These are phyloP conservation scores for Microbotryum intermedium DNA, from an alignment of 1,284 basidiomycete species.

Conservation along the genomic window DNA sequence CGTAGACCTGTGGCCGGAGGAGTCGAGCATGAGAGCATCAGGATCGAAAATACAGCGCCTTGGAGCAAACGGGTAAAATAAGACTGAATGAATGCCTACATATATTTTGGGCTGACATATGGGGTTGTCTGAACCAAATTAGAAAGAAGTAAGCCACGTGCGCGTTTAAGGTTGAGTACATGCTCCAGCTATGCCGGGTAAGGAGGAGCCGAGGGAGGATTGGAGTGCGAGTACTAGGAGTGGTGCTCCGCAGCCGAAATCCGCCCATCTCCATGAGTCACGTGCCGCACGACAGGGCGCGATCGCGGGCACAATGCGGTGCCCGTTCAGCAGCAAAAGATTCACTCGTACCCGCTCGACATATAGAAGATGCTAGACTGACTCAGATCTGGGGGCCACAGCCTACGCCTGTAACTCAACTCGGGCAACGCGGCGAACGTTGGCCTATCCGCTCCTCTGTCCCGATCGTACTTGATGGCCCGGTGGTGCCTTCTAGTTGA, in stretches of 20 bases:
- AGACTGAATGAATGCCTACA: background rate
- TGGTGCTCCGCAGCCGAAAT: background rate
- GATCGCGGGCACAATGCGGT: background rate
- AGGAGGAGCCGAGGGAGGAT: too few species aligned
- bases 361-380: background rate
- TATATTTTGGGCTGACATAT: conserved; percentile 17
- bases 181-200: background rate
- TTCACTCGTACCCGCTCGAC: too few species aligned
- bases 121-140: conserved; percentile 3
- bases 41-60: background rate
- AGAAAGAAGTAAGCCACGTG: background rate
- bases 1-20: conserved; percentile 9
- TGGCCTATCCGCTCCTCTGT: background rate
- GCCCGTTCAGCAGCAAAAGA: background rate
- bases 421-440: conserved; percentile 10
- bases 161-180: background rate
- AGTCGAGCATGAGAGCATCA: too few species aligned
- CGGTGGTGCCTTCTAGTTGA: background rate
- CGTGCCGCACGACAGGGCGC: background rate
- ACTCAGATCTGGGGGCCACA: conserved; percentile 22
- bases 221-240: background rate
- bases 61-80: rapidly evolving
- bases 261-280: background rate
- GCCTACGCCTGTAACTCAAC: conserved; percentile 7
- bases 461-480: background rate